A percentile compares a stretch with the other conserved stretches of the same genome.
Conservation (phyloP, 441 rosid species). For the Populus hybrid region DNA sequence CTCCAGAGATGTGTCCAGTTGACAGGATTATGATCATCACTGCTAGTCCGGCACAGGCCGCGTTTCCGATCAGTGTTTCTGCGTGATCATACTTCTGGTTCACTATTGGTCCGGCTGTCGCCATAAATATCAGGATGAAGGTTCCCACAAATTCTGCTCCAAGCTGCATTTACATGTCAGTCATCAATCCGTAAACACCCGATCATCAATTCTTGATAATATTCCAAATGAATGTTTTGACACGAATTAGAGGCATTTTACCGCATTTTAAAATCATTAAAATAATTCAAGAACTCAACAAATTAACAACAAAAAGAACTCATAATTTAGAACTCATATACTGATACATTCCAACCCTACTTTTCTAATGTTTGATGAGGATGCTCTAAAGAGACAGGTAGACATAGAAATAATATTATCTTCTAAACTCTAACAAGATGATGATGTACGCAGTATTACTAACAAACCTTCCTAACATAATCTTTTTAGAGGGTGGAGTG, state of each 20-base stretch:
- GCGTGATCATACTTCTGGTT: constrained; percentile 73
- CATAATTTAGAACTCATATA: no score
- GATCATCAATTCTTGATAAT: no score
- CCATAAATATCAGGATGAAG: constrained; percentile 82
- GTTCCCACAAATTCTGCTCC: constrained; percentile 99
- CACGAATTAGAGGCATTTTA: background rate
- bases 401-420: no score
- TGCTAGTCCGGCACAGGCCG: constrained; percentile 85
- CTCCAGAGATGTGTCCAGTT: constrained; percentile 95
- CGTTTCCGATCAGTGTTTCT: constrained; percentile 83
- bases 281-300: background rate
- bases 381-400: no score
- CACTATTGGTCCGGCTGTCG: constrained; percentile 90
- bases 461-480: background rate
- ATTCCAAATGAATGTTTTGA: background rate
- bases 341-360: no score
- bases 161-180: constrained; percentile 37
- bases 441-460: background rate
- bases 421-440: background rate
- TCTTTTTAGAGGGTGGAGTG: background rate
- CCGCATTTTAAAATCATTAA: background rate
- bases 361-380: no score
- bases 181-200: background rate
- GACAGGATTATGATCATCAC: constrained; percentile 88
- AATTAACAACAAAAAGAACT: no score